Evolutionary conservation across 2,329 filamentous ascomycete species (phyloP), one percentile per base, ranked within the genome.

Genomic region (Cryphonectria nitschkei): DNA sequence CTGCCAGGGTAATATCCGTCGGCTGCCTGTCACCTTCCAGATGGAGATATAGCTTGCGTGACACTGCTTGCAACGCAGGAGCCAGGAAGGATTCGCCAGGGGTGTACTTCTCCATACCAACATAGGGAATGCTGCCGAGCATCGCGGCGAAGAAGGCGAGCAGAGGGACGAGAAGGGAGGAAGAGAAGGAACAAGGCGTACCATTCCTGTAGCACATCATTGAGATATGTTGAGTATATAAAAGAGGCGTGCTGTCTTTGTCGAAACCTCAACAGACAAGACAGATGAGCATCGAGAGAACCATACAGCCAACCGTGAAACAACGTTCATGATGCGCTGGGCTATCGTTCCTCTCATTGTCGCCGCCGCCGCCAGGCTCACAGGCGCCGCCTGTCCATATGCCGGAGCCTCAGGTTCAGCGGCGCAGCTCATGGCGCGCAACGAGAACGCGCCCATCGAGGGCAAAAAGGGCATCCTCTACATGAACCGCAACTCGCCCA

Each of bases 401-500:
- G 62, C 19, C 22, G 39, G 29, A 11, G 41, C 39, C 9, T 16
- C 41, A 29, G 41, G 37, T 34, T 13, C 62, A 16, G 22, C 39
- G 2, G 16, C 62, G 37, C 60, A 26, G 2, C 39, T 50, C 9
- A 1, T 46, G 37, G 13, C n/a, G 8, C 61, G 61, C 9, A 22
- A 22, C 39, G 19, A 26, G n/a, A 22, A 64, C 7, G 61, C 37
- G 7, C 39, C 61, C n/a, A 22, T 29, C 9, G 54, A 43, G 13
- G 65, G 54, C 41, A 58, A 43, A n/a, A 60, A 46, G 39, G 65
- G 65, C 14, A 61, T 75, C 19, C 65, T 75, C 43, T 73, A 72
- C 56, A 73, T 75, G 73, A 75, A 75, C 68, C 70, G 74, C 6
- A 75, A 75, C 62, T 72, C 67, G 3, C 74, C 74, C 11, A 61